Evolutionary conservation across 345 rosid genomes (phyloP), one percentile per base, ranked within the genome.

Genomic region (Salix koriyanagi): DNA sequence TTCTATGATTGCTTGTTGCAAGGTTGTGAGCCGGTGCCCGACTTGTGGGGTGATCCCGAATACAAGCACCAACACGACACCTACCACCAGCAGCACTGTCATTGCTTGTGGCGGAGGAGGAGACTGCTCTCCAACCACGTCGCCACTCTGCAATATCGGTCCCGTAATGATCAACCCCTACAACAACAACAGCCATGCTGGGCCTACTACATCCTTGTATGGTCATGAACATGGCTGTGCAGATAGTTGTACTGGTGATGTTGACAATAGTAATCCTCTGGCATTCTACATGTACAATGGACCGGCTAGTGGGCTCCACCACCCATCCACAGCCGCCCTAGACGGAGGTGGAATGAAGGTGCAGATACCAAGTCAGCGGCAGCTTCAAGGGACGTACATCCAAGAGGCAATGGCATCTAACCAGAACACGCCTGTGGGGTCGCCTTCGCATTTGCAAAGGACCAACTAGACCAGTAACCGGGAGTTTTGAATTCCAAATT

Each of bases 51-150:
- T 66, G 14, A 36, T 16, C 2, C 73, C 64, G 46, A 67, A 50
- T 21, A 66, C 77, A 21, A 83, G 81, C 80, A 77, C 70, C 76
- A 71, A 52, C 46, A 16, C 87, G 19, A 77, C 85, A 18, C 76
- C 86, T 18, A 75, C 80, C 54, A 61, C 79, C 54, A 81, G 84
- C 72, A 76, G 85, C 83, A 71, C 80, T 8, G 77, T 77, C 26
- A 50, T 78, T 21, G 80, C 65, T n/a, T 65, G 75, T 0, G 60
- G 79, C 1, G 76, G 77, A 4, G 80, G 75, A 23, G 85, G 84
- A 42, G 87, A 83, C 19, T 68, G 83, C 69, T 87, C 86, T 16
- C 75, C 84, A 26, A 80, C 87, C 4, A 65, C 78, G 5, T 87
- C 90, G 7, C 86, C 90, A 1, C 78, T 50, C 36, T 65, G 54